Conservation (phyloP, 331 rosid species). For the Phaseolus coccineus region DNA sequence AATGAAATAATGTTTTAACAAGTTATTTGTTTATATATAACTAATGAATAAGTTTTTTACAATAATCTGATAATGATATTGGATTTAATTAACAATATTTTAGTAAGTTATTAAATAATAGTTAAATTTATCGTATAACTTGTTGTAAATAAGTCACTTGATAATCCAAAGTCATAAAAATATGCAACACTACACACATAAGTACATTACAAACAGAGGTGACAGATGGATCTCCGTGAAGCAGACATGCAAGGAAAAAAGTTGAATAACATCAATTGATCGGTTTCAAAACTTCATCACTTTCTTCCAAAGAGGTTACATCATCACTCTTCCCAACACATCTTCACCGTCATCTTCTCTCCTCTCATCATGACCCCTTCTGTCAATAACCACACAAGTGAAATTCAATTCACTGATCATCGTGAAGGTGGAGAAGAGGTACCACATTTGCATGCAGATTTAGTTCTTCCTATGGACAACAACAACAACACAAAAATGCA, state of each 20-base stretch:
- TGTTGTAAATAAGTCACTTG: too few relatives aligned
- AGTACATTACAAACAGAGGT: background rate
- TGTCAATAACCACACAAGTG: background rate
- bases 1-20: background rate
- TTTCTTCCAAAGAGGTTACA: background rate
- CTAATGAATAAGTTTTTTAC: too few relatives aligned
- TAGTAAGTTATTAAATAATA: too few relatives aligned
- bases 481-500: background rate
- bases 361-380: background rate
- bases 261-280: background rate
- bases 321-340: background rate
- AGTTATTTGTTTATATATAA: too few relatives aligned
- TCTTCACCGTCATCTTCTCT: background rate
- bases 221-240: constrained; percentile 33
- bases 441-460: background rate
- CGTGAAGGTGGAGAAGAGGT: background rate
- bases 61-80: too few relatives aligned
- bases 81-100: too few relatives aligned
- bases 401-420: constrained; percentile 33
- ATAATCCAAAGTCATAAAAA: background rate
- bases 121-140: too few relatives aligned
- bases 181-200: background rate
- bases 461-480: background rate
- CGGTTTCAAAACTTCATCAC: background rate
- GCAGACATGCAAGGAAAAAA: constrained; percentile 20